Evolutionary conservation across 176 grass and related monocot species (phyloP), one percentile per base, ranked within the genome.

Genomic region (Lolium multiflorum): DNA sequence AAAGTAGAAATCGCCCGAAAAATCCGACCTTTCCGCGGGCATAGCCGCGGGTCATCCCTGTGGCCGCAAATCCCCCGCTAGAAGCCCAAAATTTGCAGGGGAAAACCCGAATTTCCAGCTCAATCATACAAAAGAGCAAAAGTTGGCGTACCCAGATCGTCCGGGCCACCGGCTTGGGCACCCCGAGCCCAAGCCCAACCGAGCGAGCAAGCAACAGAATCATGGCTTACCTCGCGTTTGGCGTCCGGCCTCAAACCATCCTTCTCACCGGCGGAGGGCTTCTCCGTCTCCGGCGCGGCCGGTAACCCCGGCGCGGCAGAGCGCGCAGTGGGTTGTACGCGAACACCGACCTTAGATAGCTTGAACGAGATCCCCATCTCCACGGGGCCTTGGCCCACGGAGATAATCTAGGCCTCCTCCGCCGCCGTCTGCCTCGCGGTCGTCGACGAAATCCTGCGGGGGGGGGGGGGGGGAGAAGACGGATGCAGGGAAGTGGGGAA

Each of bases 321-420:
- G 71, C 83, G 92, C 15, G 87, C 79, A 43, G 82, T 78, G 28
- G 90, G 90, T 37, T 88, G 90, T 52, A 91, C 86, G 43, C 90
- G 82, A 73, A 91, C 86, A 9, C 89, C 92, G 49, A 86, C 85
- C 91, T 93, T 97, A 8, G 89, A 91, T 3, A 97, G 24, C 84
- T 91, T 93, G 91, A 97, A 95, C 39, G 95, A 97, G 81, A 94
- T 85, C 80, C 89, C 95, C 95, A 97, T 97, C 41, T 57, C 79
- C 1, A 5, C 51, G 15, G 13, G 11, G 7, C 6, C 41, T 37
- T 35, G 28, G 62, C 85, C 81, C 18, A 22, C 24, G 76, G 49
- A 31, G 68, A 81, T 1, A 13, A 67, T 28, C 81, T 85, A 84
- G 50, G 60, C 76, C 60, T 69, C 28, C 11, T 13, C 79, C 64